These are phyloP conservation scores for Coemansia asiatica DNA, from an alignment of 192 early-diverging fungal genomes.

Conservation along the genomic window DNA sequence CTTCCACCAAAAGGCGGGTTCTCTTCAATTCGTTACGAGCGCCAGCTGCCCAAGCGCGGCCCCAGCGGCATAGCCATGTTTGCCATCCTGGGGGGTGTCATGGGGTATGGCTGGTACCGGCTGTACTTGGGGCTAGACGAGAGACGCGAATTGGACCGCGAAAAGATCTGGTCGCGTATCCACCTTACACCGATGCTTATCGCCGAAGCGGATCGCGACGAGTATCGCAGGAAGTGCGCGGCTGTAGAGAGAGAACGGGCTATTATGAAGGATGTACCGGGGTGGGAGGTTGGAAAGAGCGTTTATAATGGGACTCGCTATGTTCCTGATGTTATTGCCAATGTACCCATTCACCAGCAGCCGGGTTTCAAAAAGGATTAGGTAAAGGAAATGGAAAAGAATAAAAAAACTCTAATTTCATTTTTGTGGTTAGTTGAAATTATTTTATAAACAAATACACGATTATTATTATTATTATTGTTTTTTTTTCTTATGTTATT, in stretches of 20 bases:
- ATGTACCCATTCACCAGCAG: conserved; percentile 48
- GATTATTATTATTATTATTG: conserved; percentile 2
- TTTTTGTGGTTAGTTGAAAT: conserved; percentile 9
- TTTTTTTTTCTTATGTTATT: not conserved
- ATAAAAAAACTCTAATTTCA: too few relatives aligned
- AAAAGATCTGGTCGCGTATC: conserved; percentile 92
- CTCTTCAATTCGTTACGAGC: conserved; percentile 83
- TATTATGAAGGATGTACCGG: conserved; percentile 83
- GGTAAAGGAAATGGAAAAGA: conserved; percentile 11
- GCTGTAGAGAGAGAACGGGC: conserved; percentile 71
- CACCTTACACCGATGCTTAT: conserved; percentile 87
- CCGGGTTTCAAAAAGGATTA: conserved; percentile 33
- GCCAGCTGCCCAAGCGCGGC: conserved; percentile 84
- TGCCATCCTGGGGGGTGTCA: conserved; percentile 67
- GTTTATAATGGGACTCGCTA: conserved; percentile 91
- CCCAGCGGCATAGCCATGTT: conserved; percentile 88
- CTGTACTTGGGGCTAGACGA: conserved; percentile 43
- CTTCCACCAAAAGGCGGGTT: conserved; percentile 60
- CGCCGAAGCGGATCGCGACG: conserved; percentile 92
- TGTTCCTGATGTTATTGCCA: conserved; percentile 56
- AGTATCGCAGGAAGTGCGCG: conserved; percentile 76
- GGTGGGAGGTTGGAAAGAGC: conserved; percentile 77
- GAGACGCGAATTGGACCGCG: conserved; percentile 80
- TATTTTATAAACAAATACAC: conserved; percentile 1
- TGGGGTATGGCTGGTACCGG: conserved; percentile 82